Conservation (phyloP, 805 yeast genomes). For the Starmerella bombicola region DNA sequence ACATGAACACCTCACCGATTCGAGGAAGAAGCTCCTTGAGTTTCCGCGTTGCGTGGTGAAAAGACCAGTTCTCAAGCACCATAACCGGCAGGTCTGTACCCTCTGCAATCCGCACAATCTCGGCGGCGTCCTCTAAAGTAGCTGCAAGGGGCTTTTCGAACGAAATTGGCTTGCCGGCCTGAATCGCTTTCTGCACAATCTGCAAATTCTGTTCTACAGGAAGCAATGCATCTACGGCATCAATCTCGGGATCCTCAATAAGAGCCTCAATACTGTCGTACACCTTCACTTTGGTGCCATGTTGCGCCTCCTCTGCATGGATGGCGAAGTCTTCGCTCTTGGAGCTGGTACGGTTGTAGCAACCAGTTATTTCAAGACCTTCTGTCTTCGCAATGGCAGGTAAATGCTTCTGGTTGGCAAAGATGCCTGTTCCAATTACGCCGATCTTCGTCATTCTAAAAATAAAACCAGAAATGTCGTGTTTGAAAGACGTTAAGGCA, state of each 20-base stretch:
- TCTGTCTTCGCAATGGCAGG: conserved; percentile 47
- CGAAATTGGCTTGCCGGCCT: conserved; percentile 62
- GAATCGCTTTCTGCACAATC: conserved; percentile 56
- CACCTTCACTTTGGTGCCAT: conserved; percentile 38
- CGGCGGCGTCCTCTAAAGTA: conserved; percentile 61
- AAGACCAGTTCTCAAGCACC: conserved; percentile 80
- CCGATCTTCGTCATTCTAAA: conserved; percentile 16
- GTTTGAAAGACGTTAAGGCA: too few relatives aligned
- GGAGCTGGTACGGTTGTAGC: conserved; percentile 68
- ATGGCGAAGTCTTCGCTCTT: conserved; percentile 75
- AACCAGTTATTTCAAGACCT: conserved; percentile 48
- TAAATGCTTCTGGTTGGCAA: conserved; percentile 72
- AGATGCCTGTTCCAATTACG: conserved; percentile 36
- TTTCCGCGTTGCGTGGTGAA: conserved; percentile 44
- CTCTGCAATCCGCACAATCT: conserved; percentile 57
- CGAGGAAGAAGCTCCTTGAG: conserved; percentile 47
- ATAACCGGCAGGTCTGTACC: conserved; percentile 54
- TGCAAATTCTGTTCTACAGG: conserved; percentile 76
- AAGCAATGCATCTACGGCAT: conserved; percentile 68
- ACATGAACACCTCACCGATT: conserved; percentile 49
- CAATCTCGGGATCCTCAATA: conserved; percentile 52
- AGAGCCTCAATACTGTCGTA: conserved; percentile 53
- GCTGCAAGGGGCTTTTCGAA: conserved; percentile 93
- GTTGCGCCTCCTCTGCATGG: conserved; percentile 33
- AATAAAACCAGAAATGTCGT: too few relatives aligned